Conservation (phyloP, 164 flowering plant genomes). For the Sedum album region DNA sequence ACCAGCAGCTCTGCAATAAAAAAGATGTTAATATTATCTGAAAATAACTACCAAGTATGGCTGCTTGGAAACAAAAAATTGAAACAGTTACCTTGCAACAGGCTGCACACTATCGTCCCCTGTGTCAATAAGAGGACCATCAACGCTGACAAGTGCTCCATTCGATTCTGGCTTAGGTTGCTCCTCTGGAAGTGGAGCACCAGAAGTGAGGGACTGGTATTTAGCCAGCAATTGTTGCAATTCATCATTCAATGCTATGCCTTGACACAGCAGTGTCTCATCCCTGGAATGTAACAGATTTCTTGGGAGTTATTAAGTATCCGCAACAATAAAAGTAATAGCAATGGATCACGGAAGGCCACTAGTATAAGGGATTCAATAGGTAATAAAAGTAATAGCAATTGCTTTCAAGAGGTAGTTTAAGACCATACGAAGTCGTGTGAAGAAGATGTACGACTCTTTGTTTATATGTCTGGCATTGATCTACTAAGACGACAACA, state of each 20-base stretch:
- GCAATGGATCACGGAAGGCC: neutral
- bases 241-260: constrained; percentile 14
- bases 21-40: neutral
- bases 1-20: constrained; percentile 18
- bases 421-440: constrained; percentile 72
- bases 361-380: neutral
- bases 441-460: constrained; percentile 94
- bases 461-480: constrained; percentile 90
- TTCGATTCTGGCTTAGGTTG: constrained; percentile 21
- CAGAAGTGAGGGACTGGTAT: constrained; percentile 12
- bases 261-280: constrained; percentile 11
- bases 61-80: neutral
- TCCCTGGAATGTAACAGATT: constrained; percentile 8
- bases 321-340: neutral
- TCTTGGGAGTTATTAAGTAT: neutral
- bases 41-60: neutral
- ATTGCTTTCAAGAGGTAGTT: neutral
- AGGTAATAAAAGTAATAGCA: neutral
- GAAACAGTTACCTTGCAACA: constrained; percentile 9
- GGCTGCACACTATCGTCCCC: constrained; percentile 8
- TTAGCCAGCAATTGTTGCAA: constrained; percentile 15
- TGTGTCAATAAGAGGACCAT: constrained; percentile 8
- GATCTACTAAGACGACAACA: constrained; percentile 82
- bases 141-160: constrained; percentile 11
- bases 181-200: constrained; percentile 3